Evolutionary conservation across 495 filamentous ascomycete genomes (phyloP).

Genomic region (Pyrenula massariospora): DNA sequence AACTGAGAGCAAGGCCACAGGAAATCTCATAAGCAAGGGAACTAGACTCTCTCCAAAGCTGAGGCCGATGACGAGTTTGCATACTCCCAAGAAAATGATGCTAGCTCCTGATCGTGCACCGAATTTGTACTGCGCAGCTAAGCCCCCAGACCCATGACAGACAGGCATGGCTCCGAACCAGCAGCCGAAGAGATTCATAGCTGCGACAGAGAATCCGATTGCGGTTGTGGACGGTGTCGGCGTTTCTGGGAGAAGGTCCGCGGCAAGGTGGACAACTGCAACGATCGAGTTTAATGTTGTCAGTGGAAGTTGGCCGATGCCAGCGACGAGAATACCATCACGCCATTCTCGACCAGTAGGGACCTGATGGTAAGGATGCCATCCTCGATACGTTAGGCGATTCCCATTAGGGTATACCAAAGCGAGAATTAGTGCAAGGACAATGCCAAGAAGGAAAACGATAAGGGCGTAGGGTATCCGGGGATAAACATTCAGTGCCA

Average conservation of each 20-base stretch:
- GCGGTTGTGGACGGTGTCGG: constrained; percentile 55
- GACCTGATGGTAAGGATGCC: constrained; percentile 31
- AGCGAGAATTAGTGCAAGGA: constrained; percentile 37
- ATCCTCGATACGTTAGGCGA: constrained; percentile 32
- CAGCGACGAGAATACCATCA: constrained; percentile 41
- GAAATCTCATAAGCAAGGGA: constrained; percentile 56
- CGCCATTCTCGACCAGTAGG: constrained; percentile 33
- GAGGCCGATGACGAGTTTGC: constrained; percentile 68
- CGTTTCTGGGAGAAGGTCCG: constrained; percentile 59
- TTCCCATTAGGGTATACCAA: constrained; percentile 9
- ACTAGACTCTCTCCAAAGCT: constrained; percentile 59
- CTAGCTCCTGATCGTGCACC: constrained; percentile 79
- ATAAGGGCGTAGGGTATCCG: constrained; percentile 66
- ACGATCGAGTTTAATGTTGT: constrained; percentile 87
- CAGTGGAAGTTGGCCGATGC: constrained; percentile 76
- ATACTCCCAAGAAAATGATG: constrained; percentile 62
- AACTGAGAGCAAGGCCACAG: constrained; percentile 61
- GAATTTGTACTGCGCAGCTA: constrained; percentile 83
- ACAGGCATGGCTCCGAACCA: constrained; percentile 95
- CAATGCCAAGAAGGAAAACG: constrained; percentile 52
- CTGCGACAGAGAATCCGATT: constrained; percentile 66
- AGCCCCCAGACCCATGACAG: constrained; percentile 83
- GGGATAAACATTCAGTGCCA: constrained; percentile 45
- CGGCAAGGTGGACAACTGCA: constrained; percentile 63
- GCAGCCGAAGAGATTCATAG: constrained; percentile 74